Evolutionary conservation across 345 rosid genomes (phyloP), one percentile per base, ranked within the genome.

Genomic region (Rhizophora mangle): DNA sequence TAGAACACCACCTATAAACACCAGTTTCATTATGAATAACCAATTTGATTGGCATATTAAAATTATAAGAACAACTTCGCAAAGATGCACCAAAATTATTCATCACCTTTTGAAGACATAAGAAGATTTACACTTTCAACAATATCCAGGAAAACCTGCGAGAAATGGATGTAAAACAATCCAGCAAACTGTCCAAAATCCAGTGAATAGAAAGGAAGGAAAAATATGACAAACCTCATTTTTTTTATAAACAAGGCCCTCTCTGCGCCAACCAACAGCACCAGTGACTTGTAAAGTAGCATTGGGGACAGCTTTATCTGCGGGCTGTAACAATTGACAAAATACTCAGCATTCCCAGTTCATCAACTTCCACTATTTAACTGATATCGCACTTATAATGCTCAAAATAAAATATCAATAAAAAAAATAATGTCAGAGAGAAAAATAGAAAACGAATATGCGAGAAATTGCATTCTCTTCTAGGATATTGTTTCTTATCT

Each of bases 251-350:
- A 69, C 80, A 75, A 92, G 99, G 36, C 99, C 99, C 85, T 92
- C 99, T 79, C 99, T 90, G 68, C 98, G 87, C 98, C 98, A 95
- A 66, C 99, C 99, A 77, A 95, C 98, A 66, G 99, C 97, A 79
- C 99, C 99, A 0, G 98, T 95, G 79, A 92, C 99, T 95, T 95
- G 99, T 77, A 92, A 83, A 31, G 99, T 95, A 54, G 99, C 99
- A 86, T 95, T 95, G 27, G 99, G 99, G 52, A 92, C 96, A 67
- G 98, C 91, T 84, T 76, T 95, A 74, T 95, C 98, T 26, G 90
- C 71, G 0, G 96, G 89, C 96, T 89, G 68, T 78, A 15, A 51
- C 6, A 19, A 20, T 19, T 9, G 26, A 27, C 13, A 68, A 68
- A 9, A 54, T 15, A 3, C 49, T 43, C 4, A 13, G 49, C 49